Evolutionary conservation across 352 stramenopile species (phyloP), one percentile per base, ranked within the genome.

Genomic region (Globisporangium orthogonon): DNA sequence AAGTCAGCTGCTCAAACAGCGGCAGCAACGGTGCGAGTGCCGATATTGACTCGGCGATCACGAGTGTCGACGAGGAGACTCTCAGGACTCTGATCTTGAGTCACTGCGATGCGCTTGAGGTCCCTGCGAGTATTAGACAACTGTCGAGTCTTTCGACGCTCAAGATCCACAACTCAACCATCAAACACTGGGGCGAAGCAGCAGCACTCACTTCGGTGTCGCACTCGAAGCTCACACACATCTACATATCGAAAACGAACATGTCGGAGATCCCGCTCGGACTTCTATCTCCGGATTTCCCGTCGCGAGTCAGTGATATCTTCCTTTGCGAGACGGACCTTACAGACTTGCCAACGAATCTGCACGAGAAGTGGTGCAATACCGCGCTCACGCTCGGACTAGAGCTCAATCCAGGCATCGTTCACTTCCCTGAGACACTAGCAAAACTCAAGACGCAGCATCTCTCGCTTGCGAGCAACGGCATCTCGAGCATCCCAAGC

Each of bases 251-350:
- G 31, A 6, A 30, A 2, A 37, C 39, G 7, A 64, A 55, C 30
- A 55, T 64, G 58, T 37, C 39, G 7, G 31, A n/a, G n/a, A 50
- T 64, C 45, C 58, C 51, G 23, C 41, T 30, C 7, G 58, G 58
- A 6, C 44, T 64, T 13, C 18, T 44, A 7, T 31, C 51, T 4
- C 7, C 3, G 13, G 29, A 55, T 5, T 64, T 59, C 10, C 45
- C 58, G 30, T 15, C 50, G 3, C 33, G 31, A 14, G 58, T 46
- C 17, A 28, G 35, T 30, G 51, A 55, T 15, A 59, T 59, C 33
- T 14, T 41, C 18, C 39, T 64, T n/a, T 64, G 58, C 35, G 58
- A 23, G 5, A 59, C 58, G 7, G 40, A 64, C 14, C 39, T 64
- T 13, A 59, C 51, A 6, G 31, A 13, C 11, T 10, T 64, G 29